A percentile compares a stretch with the other conserved stretches of the same genome.
These are phyloP conservation scores for Candida lessepsii DNA, from an alignment of 805 yeast genomes.

Conservation along the genomic window DNA sequence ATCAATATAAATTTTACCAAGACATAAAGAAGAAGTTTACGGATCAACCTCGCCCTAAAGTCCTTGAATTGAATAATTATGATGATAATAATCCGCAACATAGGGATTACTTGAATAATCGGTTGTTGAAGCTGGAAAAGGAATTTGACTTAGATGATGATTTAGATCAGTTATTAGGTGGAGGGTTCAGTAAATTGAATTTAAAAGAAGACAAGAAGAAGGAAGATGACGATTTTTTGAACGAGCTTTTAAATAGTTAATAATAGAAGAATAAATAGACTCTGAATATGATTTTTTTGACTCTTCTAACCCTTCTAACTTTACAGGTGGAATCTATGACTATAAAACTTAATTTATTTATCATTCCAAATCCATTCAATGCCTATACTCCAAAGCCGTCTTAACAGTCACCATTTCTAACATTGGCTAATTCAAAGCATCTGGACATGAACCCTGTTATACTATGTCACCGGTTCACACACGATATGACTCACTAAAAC, in stretches of 20 bases:
- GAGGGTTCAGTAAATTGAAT: slow-evolving; percentile 1
- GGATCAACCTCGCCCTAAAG: slow-evolving; percentile 15
- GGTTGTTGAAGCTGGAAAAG: slow-evolving; percentile 13
- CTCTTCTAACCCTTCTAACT: no score
- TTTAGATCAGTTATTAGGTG: slow-evolving; percentile 19
- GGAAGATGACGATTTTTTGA: slow-evolving; percentile 14
- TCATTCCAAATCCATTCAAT: no score
- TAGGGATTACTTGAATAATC: slow-evolving; percentile 24
- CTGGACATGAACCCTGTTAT: neutral
- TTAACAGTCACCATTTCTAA: no score
- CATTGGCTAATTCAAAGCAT: no score
- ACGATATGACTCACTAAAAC: slow-evolving; percentile 9
- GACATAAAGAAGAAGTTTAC: slow-evolving; percentile 31
- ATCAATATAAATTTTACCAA: slow-evolving; percentile 27
- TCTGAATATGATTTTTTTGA: no score
- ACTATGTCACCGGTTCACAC: neutral
- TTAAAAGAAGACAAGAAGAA: neutral
- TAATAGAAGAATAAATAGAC: neutral
- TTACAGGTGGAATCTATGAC: no score
- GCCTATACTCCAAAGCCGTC: no score
- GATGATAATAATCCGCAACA: slow-evolving; percentile 23
- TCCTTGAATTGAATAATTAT: slow-evolving; percentile 37
- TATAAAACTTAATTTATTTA: no score
- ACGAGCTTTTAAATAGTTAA: slow-evolving; percentile 3
- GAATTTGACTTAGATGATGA: slow-evolving; percentile 18